Conservation (phyloP, 2,329 filamentous ascomycete genomes). For the Truncatella angustata region DNA sequence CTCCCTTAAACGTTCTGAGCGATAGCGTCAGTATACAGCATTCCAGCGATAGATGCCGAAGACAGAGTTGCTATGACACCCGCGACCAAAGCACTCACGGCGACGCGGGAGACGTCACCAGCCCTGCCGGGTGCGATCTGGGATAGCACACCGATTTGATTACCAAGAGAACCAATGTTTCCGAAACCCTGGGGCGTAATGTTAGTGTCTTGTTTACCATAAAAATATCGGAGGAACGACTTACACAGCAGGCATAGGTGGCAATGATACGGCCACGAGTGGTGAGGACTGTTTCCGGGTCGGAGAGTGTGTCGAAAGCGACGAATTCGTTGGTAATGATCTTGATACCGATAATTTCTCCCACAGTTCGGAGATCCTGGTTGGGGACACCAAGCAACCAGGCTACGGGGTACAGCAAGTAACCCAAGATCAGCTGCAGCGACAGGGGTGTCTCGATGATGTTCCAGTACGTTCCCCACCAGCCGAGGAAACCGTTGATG, state of each 20-base stretch:
- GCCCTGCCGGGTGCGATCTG: conserved; percentile 74
- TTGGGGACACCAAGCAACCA: conserved; percentile 70
- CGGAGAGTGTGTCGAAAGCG: conserved; percentile 15
- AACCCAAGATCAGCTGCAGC: conserved; percentile 67
- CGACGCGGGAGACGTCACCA: conserved; percentile 73
- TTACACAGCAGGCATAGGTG: conserved; percentile 76
- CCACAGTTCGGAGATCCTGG: conserved; percentile 68
- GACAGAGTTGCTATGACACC: conserved; percentile 79
- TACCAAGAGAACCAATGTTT: conserved; percentile 84
- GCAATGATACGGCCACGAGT: conserved; percentile 76
- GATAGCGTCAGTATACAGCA: conserved; percentile 59
- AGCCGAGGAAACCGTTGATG: conserved; percentile 66
- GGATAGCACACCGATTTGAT: conserved; percentile 83
- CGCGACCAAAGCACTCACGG: conserved; percentile 72
- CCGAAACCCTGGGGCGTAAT: conserved; percentile 57
- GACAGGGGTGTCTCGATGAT: conserved; percentile 65
- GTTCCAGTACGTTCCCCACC: conserved; percentile 71
- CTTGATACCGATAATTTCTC: conserved; percentile 79
- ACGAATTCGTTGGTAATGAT: conserved; percentile 84
- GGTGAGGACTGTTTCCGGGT: conserved; percentile 50
- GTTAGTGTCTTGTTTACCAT: conserved; percentile 11
- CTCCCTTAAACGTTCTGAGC: neutral
- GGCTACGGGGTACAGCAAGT: conserved; percentile 69
- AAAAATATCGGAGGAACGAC: conserved; percentile 17
- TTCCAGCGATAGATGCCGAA: conserved; percentile 73